Evolutionary conservation across 1,284 basidiomycete species (phyloP).

Genomic region (Amylostereum chailletii): DNA sequence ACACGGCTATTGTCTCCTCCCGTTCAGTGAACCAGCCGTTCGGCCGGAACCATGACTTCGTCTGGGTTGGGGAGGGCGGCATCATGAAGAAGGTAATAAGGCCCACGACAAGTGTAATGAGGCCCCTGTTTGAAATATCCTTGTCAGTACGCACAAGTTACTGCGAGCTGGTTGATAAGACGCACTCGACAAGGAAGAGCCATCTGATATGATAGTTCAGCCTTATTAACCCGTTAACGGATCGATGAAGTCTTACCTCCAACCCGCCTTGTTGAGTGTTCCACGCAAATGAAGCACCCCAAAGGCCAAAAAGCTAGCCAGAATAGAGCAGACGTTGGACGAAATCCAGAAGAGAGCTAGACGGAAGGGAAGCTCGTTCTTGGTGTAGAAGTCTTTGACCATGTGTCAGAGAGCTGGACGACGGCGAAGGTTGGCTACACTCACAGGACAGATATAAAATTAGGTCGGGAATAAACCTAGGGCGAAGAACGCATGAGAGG

Average conservation of each 20-base stretch:
- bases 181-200: conserved; percentile 47
- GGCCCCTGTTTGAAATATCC: conserved; percentile 23
- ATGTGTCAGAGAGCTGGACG: background rate
- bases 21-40: conserved; percentile 63
- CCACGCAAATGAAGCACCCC: conserved; percentile 58
- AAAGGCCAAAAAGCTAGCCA: conserved; percentile 55
- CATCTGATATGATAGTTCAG: conserved; percentile 15
- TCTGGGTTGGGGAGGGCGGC: conserved; percentile 64
- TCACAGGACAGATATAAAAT: conserved; percentile 59
- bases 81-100: conserved; percentile 59
- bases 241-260: conserved; percentile 31
- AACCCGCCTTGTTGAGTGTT: conserved; percentile 46
- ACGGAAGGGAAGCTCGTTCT: conserved; percentile 57
- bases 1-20: conserved; percentile 47
- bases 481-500: conserved; percentile 33
- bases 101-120: conserved; percentile 47
- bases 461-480: conserved; percentile 50
- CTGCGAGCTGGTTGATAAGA: conserved; percentile 5
- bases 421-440: conserved; percentile 14
- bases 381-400: conserved; percentile 52
- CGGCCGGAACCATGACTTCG: conserved; percentile 55
- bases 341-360: conserved; percentile 65
- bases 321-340: conserved; percentile 39
- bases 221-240: background rate
- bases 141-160: background rate